phyloP scores from a whole-genome alignment of 2,329 filamentous ascomycete species.

The Pseudogymnoascus sp. region DNA sequence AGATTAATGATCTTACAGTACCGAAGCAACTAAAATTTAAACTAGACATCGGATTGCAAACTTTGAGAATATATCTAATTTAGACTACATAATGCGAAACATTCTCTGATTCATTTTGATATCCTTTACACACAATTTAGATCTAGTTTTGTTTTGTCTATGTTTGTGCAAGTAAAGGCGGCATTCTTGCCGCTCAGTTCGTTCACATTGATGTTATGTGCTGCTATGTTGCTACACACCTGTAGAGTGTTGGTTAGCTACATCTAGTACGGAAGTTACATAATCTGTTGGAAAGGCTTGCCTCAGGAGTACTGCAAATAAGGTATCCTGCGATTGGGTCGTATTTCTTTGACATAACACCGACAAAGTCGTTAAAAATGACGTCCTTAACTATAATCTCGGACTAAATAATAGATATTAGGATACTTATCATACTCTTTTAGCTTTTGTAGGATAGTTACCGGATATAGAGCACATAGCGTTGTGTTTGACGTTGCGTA shows the following conservation, averaged over 20 bases:
- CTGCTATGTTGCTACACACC: constrained; percentile 38
- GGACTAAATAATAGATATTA: constrained; percentile 18
- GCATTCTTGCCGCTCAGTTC: constrained; percentile 38
- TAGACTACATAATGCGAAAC: not conserved
- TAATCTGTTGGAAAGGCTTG: constrained; percentile 31
- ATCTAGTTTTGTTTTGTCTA: constrained; percentile 28
- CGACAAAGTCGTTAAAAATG: constrained; percentile 46
- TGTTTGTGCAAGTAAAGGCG: constrained; percentile 39
- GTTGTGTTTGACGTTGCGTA: constrained; percentile 52
- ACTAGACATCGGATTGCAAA: not conserved
- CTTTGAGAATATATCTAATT: not conserved
- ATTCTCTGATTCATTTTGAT: not conserved
- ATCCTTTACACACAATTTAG: constrained; percentile 16
- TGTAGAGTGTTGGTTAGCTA: not conserved
- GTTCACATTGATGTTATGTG: constrained; percentile 37
- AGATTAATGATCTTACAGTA: not conserved
- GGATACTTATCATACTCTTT: constrained; percentile 36
- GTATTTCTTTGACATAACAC: constrained; percentile 39
- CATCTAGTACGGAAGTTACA: not conserved
- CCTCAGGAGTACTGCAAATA: constrained; percentile 39
- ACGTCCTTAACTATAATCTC: constrained; percentile 47
- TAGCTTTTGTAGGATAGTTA: constrained; percentile 44
- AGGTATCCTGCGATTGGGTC: constrained; percentile 39
- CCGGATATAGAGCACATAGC: constrained; percentile 50
- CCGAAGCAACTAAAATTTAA: too few species aligned